Conservation (phyloP, 306 rosid genomes). For the Bauhinia variegata region DNA sequence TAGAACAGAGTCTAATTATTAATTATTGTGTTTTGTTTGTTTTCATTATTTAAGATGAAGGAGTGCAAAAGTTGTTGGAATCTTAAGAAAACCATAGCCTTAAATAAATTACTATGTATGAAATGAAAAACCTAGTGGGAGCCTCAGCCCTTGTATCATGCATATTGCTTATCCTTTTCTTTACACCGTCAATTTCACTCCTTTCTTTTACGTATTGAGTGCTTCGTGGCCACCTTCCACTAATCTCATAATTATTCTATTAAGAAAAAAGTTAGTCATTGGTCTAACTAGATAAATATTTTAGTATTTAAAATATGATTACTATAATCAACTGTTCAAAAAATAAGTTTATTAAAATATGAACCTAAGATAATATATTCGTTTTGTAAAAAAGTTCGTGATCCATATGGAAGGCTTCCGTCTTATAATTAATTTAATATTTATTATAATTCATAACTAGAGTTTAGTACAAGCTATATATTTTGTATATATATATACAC, state of each 20-base stretch:
- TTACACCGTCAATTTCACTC: background rate
- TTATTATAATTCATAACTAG: background rate
- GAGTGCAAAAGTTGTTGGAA: constrained; percentile 38
- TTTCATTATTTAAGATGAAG: constrained; percentile 27
- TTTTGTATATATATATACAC: constrained; percentile 4
- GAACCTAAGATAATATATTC: no score
- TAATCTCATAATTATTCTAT: background rate
- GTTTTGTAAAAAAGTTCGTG: no score
- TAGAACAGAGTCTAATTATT: constrained; percentile 22
- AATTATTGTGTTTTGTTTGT: constrained; percentile 28
- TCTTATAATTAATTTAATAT: no score
- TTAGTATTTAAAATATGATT: background rate
- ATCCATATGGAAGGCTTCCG: no score
- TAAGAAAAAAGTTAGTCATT: background rate
- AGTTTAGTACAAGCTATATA: constrained; percentile 33
- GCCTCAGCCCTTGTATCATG: constrained; percentile 26
- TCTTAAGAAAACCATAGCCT: constrained; percentile 40
- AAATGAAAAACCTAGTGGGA: constrained; percentile 26
- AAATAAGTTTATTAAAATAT: no score
- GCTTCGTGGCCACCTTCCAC: constrained; percentile 26
- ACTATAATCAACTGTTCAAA: background rate
- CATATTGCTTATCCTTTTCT: constrained; percentile 21
- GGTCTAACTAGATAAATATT: background rate
- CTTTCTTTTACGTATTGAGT: constrained; percentile 20
- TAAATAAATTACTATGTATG: background rate